Evolutionary conservation across 2,329 filamentous ascomycete species (phyloP).

Genomic region (Pezicula neosporulosa): DNA sequence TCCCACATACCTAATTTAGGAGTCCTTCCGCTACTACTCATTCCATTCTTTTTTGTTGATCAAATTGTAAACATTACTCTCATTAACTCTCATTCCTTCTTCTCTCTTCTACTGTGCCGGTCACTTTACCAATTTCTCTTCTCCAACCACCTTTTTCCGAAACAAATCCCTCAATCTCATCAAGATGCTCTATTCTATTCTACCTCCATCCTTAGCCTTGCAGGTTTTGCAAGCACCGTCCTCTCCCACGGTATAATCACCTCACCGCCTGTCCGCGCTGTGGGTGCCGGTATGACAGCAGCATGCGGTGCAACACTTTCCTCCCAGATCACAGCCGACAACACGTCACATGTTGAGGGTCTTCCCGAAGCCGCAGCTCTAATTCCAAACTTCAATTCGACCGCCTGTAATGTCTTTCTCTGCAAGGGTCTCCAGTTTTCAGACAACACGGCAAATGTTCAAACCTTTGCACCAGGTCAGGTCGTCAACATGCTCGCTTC

Average conservation of each 20-base stretch:
- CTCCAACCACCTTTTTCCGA: not conserved
- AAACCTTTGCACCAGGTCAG: conserved; percentile 40
- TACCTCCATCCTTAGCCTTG: not conserved
- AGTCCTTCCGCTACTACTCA: not conserved
- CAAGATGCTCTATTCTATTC: not conserved
- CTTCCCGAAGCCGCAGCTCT: conserved; percentile 32
- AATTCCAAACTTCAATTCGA: conserved; percentile 17
- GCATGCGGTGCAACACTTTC: conserved; percentile 40
- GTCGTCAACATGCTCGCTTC: conserved; percentile 36
- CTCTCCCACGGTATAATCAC: conserved; percentile 42
- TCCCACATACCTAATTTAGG: not conserved
- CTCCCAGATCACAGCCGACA: conserved; percentile 20
- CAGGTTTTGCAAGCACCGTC: conserved; percentile 23
- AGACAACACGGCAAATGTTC: conserved; percentile 40
- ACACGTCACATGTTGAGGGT: conserved; percentile 26
- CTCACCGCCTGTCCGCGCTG: conserved; percentile 34
- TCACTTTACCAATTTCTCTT: not conserved
- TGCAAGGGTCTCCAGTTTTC: conserved; percentile 43
- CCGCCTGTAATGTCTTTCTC: conserved; percentile 37
- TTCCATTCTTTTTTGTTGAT: not conserved
- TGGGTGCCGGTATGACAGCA: conserved; percentile 38
- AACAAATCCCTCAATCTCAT: not conserved
- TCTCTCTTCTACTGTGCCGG: not conserved
- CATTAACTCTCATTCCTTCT: not conserved
- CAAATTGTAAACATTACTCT: not conserved